Evolutionary conservation across 2,329 filamentous ascomycete genomes (phyloP), one percentile per base, ranked within the genome.

Genomic region (Botryosphaeria dothidea): DNA sequence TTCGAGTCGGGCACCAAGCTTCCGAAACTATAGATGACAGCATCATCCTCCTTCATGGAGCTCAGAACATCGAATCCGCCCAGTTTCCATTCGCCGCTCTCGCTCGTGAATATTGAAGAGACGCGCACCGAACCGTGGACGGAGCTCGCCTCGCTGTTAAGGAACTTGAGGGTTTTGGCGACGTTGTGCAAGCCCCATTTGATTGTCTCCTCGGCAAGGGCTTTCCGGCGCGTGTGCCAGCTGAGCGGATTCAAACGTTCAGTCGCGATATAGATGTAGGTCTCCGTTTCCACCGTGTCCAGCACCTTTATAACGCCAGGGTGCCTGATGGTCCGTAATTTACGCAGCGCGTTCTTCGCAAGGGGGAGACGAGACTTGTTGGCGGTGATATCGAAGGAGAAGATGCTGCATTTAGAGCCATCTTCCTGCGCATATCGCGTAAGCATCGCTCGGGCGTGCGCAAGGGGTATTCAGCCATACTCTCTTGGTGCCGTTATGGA

Each of bases 1-100:
- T 85, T 88, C 43, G 92, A 90, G 73, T 97, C 93, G 4, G 94
- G 94, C 4, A 97, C 86, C 17, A 97, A 81, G 71, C 92, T 93
- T 66, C 93, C 94, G 74, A 93, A 96, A 58, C 87, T 95, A 74
- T 96, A 97, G 73, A 99, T 93, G 54, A 96, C 84, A 9, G 93
- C 92, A 71, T 98, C 92, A 67, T 98, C 93, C 65, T 98, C 95
- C 73, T 97, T 98, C 80, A 98, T 89, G 41, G 91, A 97, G 79
- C 93, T 98, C 66, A 98, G 78, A 4, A 97, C 86, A 70, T 99
- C 95, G 70, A 99, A 96, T 0, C 95, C 95, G 21, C 91, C 93
- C 1, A 99, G 82, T 74, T 96, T 98, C 95, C 95, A 99, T 79
- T 99, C 95, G 65, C 95, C 95, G 73, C 95, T 97, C 75, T 98